Conservation (phyloP, 306 rosid genomes). For the Alnus rubra region DNA sequence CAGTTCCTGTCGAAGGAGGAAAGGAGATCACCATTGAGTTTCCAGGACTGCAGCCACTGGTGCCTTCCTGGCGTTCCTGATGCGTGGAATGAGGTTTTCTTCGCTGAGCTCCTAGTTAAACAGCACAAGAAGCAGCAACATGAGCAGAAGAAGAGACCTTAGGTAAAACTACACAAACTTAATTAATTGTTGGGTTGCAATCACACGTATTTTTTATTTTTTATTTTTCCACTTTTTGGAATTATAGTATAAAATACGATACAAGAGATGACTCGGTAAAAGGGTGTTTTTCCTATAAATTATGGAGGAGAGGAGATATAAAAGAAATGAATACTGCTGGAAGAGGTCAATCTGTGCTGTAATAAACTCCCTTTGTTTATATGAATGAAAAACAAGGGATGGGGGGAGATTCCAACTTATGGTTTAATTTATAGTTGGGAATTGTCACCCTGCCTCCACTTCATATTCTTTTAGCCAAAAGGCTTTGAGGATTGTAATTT, state of each 20-base stretch:
- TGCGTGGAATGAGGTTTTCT: conserved; percentile 83
- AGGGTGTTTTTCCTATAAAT: conserved; percentile 18
- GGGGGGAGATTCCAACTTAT: conserved; percentile 15
- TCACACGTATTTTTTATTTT: conserved; percentile 26
- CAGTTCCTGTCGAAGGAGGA: conserved; percentile 54
- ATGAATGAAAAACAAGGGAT: conserved; percentile 27
- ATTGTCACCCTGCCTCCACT: conserved; percentile 12
- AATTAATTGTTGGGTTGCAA: conserved; percentile 21
- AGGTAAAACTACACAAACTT: conserved; percentile 43
- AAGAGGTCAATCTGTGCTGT: conserved; percentile 18
- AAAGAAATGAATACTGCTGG: conserved; percentile 8
- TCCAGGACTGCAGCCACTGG: conserved; percentile 99
- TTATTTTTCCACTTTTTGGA: conserved; percentile 23
- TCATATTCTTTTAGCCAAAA: conserved; percentile 29
- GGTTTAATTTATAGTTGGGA: conserved; percentile 33
- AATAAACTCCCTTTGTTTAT: conserved; percentile 35
- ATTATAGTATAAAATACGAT: conserved; percentile 24
- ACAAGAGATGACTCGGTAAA: conserved; percentile 4
- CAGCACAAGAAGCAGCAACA: conserved; percentile 42
- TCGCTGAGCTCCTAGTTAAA: conserved; percentile 62
- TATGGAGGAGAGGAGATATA: conserved; percentile 18
- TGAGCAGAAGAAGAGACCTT: conserved; percentile 46
- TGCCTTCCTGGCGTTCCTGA: conserved; percentile 99
- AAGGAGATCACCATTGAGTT: conserved; percentile 55
- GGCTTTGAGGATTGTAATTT: conserved; percentile 40